These are phyloP conservation scores for Jamesozyma lodderae DNA, from an alignment of 805 yeast species.

Conservation along the genomic window DNA sequence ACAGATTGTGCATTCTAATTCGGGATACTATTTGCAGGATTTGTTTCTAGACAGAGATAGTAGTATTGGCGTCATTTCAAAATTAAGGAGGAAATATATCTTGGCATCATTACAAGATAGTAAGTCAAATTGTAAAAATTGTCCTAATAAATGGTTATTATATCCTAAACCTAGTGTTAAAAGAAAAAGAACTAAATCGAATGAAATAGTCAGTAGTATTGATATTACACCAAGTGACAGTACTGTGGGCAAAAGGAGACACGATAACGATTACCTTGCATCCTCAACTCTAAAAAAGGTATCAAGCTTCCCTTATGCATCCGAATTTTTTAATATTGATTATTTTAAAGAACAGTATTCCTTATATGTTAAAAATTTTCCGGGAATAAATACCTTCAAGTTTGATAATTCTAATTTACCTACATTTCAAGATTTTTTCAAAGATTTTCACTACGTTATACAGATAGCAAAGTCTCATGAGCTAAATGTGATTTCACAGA, in stretches of 20 bases:
- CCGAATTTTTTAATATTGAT: slow-evolving; percentile 28
- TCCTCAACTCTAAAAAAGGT: slow-evolving; percentile 9
- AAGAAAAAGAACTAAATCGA: slow-evolving; percentile 18
- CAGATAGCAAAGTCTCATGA: slow-evolving; percentile 12
- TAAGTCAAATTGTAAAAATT: slow-evolving; percentile 63
- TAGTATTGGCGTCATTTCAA: slow-evolving; percentile 8
- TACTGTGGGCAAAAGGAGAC: too few species aligned
- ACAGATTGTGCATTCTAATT: too few species aligned
- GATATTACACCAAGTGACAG: too few species aligned
- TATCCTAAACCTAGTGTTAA: too few species aligned
- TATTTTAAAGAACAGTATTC: slow-evolving; percentile 19
- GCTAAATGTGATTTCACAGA: slow-evolving; percentile 15
- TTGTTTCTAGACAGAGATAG: background rate
- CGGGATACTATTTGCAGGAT: too few species aligned
- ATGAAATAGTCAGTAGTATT: slow-evolving; percentile 15
- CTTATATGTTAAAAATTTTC: background rate
- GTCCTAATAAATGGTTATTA: too few species aligned
- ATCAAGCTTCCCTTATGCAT: too few species aligned
- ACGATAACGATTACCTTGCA: too few species aligned
- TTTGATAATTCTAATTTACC: slow-evolving; percentile 26
- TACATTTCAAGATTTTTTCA: slow-evolving; percentile 25
- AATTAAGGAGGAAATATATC: slow-evolving; percentile 59
- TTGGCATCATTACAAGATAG: slow-evolving; percentile 56
- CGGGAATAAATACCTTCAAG: background rate
- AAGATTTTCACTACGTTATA: too few species aligned